Base-by-base conservation (phyloP, 306 rosid genomes). In the Lupinus albus region DNA sequence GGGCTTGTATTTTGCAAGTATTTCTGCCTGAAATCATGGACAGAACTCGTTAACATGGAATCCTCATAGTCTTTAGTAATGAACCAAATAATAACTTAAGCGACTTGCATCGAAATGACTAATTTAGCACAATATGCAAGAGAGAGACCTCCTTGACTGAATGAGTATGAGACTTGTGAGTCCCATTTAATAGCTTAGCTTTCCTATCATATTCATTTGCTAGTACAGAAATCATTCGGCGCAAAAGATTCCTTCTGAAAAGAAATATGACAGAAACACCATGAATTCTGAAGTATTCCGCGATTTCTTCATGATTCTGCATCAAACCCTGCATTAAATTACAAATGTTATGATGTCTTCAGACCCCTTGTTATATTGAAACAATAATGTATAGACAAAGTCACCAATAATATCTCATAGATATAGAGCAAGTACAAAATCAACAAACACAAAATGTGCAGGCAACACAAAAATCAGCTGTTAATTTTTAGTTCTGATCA, bases 151-250 rank as follows among this genome's bases (percentile, higher is more conserved):
- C 97, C 16, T 70, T 85, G 42, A 85, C 82, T 44, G 99, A 94
- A 85, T 94, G 99, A 45, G 85, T 90, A 38, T 94, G 99, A 78
- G 99, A 94, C 81, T 94, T 94, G 87, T 94, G 99, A 70, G 96
- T 94, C 57, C 99, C 97, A 15, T 94, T 94, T 64, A 94, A 79
- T 30, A 60, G 74, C 85, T 88, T 94, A 4, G 73, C 82, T 69
- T 82, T 84, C 78, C 79, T 80, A 67, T 94, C 99, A 20, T 86
- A 90, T 52, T 81, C 86, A 76, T 94, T 94, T 45, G 97, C 97
- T 57, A 90, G 83, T 36, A 94, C 81, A 10, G 99, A 94, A 57
- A 94, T 78, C 99, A 88, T 83, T 77, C 99, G 80, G 41, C 99
- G 97, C 70, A 94, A 76, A 66, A 94, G 97, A 75, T 94, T 94